Evolutionary conservation across 2,329 filamentous ascomycete species (phyloP).

Genomic region (Aspergillus hiratsukae): DNA sequence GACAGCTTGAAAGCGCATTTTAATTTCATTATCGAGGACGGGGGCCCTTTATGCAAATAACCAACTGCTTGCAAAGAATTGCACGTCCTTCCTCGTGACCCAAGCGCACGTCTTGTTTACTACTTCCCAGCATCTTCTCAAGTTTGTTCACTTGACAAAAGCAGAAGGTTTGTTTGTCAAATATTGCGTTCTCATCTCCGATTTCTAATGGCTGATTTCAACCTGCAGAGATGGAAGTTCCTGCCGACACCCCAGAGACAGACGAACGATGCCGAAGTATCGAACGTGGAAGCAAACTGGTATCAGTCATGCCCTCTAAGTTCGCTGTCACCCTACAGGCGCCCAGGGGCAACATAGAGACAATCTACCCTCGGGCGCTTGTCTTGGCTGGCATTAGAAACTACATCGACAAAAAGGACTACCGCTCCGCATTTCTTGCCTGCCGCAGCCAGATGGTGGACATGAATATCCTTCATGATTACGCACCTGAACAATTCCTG

Average conservation of each 20-base stretch:
- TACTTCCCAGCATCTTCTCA: slow-evolving; percentile 85
- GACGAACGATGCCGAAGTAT: slow-evolving; percentile 91
- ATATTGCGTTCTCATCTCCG: slow-evolving; percentile 18
- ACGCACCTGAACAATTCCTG: slow-evolving; percentile 83
- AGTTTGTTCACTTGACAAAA: slow-evolving; percentile 78
- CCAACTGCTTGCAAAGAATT: slow-evolving; percentile 72
- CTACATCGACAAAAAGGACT: slow-evolving; percentile 75
- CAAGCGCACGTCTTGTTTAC: slow-evolving; percentile 83
- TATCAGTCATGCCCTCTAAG: slow-evolving; percentile 83
- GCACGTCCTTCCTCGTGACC: slow-evolving; percentile 84
- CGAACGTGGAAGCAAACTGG: slow-evolving; percentile 79
- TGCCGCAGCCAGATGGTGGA: slow-evolving; percentile 93
- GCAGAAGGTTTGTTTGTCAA: slow-evolving; percentile 55
- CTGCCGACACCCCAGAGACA: slow-evolving; percentile 80
- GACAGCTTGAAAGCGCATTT: slow-evolving; percentile 36
- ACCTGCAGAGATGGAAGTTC: slow-evolving; percentile 68
- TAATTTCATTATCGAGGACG: slow-evolving; percentile 66
- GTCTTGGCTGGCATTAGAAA: slow-evolving; percentile 84
- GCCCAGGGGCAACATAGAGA: slow-evolving; percentile 93
- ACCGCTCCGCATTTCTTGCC: slow-evolving; percentile 75
- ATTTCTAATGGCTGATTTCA: slow-evolving; percentile 12
- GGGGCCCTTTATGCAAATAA: slow-evolving; percentile 77
- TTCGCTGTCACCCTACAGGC: slow-evolving; percentile 88
- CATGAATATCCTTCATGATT: slow-evolving; percentile 95
- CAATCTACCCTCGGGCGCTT: slow-evolving; percentile 86